Base-by-base conservation (phyloP, 805 yeast species). In the Kazachstania viticola region DNA sequence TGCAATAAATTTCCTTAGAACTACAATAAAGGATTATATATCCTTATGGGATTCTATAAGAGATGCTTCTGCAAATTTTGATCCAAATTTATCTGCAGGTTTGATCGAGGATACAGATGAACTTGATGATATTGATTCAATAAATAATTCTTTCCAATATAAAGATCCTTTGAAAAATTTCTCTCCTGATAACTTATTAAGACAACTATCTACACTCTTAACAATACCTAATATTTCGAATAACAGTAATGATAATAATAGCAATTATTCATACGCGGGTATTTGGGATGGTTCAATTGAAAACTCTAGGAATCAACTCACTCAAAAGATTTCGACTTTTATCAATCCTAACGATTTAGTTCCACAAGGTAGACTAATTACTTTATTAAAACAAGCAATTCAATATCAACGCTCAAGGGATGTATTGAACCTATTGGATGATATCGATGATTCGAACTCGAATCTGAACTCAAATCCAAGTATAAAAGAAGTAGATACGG, bases 321-420 rank as follows among this genome's bases (percentile, higher is more conserved):
- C 71, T 6, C 49, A 56, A 7, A 60, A 62, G 25, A 60, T 76
- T 1, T 59, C 71, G 23, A 46, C 53, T 22, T 58, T 58, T 41
- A 60, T 76, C 14, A 65, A 74, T 11, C 69, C 79, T 1, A 61
- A 66, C 31, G 66, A 65, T 31, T 54, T 71, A 56, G 65, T 71
- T 3, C 75, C 82, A 0, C 62, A 67, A 30, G 63, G 61, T 18
- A 54, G 82, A 19, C 49, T 77, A 8, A 58, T 68, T 14, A 58
- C 68, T 4, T 48, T 77, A 17, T 42, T 75, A 9, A 53, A 60
- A 11, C 79, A 76, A 41, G 69, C 82, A 0, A 48, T 66, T 12
- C 45, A 54, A 21, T 63, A 61, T 37, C 79, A 75, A 44, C 48
- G 55, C 14, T 55, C 62, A 1, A 43, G 45, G 25, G 58, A 62